These are phyloP conservation scores for Coemansia reversa DNA, from an alignment of 192 early-diverging fungal species.

Conservation along the genomic window DNA sequence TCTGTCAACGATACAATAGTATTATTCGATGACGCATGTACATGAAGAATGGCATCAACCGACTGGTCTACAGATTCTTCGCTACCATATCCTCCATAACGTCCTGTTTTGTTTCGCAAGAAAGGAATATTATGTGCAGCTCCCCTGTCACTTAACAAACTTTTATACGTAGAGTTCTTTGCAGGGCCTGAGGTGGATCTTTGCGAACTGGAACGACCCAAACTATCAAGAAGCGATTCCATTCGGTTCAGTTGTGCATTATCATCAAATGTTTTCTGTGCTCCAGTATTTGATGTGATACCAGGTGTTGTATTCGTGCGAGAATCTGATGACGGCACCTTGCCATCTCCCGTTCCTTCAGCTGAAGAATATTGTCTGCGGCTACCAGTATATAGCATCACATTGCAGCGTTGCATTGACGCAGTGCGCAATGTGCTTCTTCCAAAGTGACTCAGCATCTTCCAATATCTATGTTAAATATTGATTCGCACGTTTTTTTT, in stretches of 20 bases:
- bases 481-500: no score
- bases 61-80: no score
- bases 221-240: conserved; percentile 17
- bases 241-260: background rate
- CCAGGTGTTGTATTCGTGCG: background rate
- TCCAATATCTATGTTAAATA: background rate
- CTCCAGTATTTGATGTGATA: background rate
- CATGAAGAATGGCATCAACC: conserved; percentile 32
- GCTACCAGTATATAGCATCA: no score
- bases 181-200: conserved; percentile 1
- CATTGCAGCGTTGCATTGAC: background rate
- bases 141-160: background rate
- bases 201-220: background rate
- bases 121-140: no score
- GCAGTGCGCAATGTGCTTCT: conserved; percentile 4
- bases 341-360: conserved; percentile 2
- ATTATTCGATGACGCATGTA: conserved; percentile 73
- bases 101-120: no score
- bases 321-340: background rate
- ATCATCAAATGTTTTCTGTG: background rate
- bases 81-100: no score
- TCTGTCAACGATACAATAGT: conserved; percentile 82
- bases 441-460: conserved; percentile 12
- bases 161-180: background rate
- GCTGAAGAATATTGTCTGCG: conserved; percentile 6